Percentiles rank a stretch among this genome's conserved stretches.
These are phyloP conservation scores for Boletus rubroflammeus DNA, from an alignment of 768 basidiomycete genomes.

Conservation along the genomic window DNA sequence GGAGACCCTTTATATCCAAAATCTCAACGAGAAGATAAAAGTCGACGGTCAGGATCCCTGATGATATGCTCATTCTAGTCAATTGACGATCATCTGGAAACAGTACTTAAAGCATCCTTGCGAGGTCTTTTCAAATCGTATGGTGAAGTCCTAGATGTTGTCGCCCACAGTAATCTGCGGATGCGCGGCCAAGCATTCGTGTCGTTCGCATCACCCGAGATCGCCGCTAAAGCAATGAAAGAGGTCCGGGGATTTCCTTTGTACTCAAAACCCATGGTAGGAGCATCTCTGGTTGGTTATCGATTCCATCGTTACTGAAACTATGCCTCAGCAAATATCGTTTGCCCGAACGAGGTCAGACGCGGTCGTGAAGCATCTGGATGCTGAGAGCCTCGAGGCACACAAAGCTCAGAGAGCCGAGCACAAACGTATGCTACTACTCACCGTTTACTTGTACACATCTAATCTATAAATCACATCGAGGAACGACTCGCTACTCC, in stretches of 20 bases:
- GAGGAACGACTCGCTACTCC: slow-evolving; percentile 78
- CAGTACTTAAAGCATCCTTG: slow-evolving; percentile 87
- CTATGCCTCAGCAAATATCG: slow-evolving; percentile 77
- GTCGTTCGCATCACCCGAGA: slow-evolving; percentile 78
- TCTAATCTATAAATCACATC: not conserved
- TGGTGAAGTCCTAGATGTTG: slow-evolving; percentile 91
- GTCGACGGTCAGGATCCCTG: slow-evolving; percentile 50
- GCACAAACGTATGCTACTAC: slow-evolving; percentile 69
- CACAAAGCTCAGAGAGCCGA: slow-evolving; percentile 74
- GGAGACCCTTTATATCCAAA: slow-evolving; percentile 94
- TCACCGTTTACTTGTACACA: not conserved
- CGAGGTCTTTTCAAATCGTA: slow-evolving; percentile 90
- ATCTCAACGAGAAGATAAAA: slow-evolving; percentile 93
- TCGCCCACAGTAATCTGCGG: slow-evolving; percentile 88
- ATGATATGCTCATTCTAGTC: slow-evolving; percentile 2
- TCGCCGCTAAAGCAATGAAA: slow-evolving; percentile 83
- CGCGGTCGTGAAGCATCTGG: slow-evolving; percentile 76
- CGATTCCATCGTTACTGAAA: not conserved
- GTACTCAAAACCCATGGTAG: slow-evolving; percentile 95
- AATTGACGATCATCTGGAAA: slow-evolving; percentile 6
- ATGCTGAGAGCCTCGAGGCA: slow-evolving; percentile 61
- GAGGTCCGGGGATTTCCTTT: slow-evolving; percentile 93
- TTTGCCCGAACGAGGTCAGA: slow-evolving; percentile 90
- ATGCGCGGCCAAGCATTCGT: slow-evolving; percentile 99
- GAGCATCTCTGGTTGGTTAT: slow-evolving; percentile 14